phyloP scores from a whole-genome alignment of 108 stramenopile species.

The Fragilariopsis cylindrus region DNA sequence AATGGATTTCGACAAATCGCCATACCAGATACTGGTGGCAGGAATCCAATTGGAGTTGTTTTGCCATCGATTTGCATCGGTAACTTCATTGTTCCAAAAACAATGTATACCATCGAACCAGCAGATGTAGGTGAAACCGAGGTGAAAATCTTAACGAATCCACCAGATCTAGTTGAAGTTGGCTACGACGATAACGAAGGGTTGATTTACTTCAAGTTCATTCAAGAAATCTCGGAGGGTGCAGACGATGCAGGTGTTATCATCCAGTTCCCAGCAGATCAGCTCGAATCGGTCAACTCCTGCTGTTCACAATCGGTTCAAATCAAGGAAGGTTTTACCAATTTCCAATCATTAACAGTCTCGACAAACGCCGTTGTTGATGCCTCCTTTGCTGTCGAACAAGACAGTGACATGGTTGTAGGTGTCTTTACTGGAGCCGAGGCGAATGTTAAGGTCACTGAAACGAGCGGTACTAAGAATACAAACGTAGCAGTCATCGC shows the following conservation, averaged over 20 bases:
- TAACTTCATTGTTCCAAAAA: neutral
- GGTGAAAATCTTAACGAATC: neutral
- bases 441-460: neutral
- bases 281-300: constrained; percentile 4
- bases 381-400: neutral
- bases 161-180: constrained; percentile 5
- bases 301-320: constrained; percentile 10
- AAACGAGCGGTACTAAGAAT: neutral
- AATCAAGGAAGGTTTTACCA: constrained; percentile 6
- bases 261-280: neutral
- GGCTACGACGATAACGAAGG: neutral
- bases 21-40: neutral
- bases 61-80: constrained; percentile 21
- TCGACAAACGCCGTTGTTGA: neutral
- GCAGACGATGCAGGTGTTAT: neutral
- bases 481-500: neutral
- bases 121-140: neutral
- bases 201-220: constrained; percentile 11
- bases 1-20: neutral
- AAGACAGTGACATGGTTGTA: neutral
- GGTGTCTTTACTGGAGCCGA: neutral
- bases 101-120: constrained; percentile 19
- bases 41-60: neutral
- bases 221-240: neutral
- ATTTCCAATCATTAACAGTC: neutral